phyloP scores from a whole-genome alignment of 164 flowering plant genomes.

The Liquidambar formosana region DNA sequence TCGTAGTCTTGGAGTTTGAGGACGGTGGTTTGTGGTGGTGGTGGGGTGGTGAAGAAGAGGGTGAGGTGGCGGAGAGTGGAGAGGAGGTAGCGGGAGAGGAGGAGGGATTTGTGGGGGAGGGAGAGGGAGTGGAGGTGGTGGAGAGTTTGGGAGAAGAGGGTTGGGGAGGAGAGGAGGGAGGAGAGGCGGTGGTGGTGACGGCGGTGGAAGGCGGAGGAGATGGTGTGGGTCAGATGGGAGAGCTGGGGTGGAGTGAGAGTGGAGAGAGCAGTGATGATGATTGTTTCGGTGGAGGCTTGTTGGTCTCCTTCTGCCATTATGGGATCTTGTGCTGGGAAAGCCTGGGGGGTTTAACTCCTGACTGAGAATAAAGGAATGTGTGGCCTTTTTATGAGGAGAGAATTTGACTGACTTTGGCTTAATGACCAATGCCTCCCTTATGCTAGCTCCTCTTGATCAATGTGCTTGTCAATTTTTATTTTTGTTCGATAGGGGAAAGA shows the following conservation, averaged over 20 bases:
- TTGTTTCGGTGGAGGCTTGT: conserved; percentile 19
- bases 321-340: conserved; percentile 26
- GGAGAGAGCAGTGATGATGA: conserved; percentile 59
- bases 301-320: conserved; percentile 26
- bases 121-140: conserved; percentile 72
- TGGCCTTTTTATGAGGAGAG: neutral
- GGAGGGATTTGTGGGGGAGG: conserved; percentile 59
- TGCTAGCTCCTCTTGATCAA: no score
- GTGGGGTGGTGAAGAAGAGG: conserved; percentile 22
- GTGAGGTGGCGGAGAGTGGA: conserved; percentile 53
- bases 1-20: conserved; percentile 55
- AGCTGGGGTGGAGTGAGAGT: conserved; percentile 51
- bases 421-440: no score
- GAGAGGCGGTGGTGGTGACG: conserved; percentile 61
- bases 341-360: neutral
- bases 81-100: conserved; percentile 69
- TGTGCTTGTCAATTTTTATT: no score
- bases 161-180: conserved; percentile 59
- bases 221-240: conserved; percentile 42
- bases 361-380: neutral
- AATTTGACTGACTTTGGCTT: neutral
- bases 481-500: no score
- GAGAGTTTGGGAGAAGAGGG: conserved; percentile 61
- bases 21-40: conserved; percentile 15
- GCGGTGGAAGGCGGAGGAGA: conserved; percentile 44